A percentile compares a stretch with the other conserved stretches of the same genome.
Conservation (phyloP, 169 alveolate species). For the Plasmodium inui region DNA sequence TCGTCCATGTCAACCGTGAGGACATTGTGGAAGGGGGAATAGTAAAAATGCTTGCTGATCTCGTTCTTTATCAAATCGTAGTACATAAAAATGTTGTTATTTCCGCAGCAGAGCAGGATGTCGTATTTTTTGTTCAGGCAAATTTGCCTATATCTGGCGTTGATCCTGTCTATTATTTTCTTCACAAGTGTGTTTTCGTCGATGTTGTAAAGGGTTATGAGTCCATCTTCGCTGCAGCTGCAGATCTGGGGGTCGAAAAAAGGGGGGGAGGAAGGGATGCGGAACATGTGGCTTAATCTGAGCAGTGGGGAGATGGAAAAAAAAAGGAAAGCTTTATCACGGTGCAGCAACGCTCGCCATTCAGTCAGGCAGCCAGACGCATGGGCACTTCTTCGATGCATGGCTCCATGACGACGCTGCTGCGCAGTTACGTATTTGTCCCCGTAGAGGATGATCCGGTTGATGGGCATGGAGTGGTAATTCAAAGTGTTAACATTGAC, state of each 20-base stretch:
- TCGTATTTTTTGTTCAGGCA: slow-evolving; percentile 42
- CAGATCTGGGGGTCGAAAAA: slow-evolving; percentile 12
- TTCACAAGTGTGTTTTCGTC: slow-evolving; percentile 26
- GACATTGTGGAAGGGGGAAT: slow-evolving; percentile 62
- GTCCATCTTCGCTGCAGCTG: slow-evolving; percentile 64
- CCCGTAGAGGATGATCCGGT: slow-evolving; percentile 49
- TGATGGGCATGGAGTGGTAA: slow-evolving; percentile 30
- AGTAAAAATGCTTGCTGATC: slow-evolving; percentile 44
- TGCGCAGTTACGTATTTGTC: slow-evolving; percentile 27
- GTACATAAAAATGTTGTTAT: slow-evolving; percentile 66
- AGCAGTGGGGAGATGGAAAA: not conserved
- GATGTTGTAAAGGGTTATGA: slow-evolving; percentile 38
- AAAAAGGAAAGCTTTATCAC: not conserved
- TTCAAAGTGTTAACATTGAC: slow-evolving; percentile 30
- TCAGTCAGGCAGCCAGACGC: not conserved
- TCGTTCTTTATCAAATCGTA: slow-evolving; percentile 61
- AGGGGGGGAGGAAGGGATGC: not conserved
- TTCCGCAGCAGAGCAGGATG: slow-evolving; percentile 59
- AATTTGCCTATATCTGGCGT: slow-evolving; percentile 57
- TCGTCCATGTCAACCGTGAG: slow-evolving; percentile 60
- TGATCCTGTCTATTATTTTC: slow-evolving; percentile 33
- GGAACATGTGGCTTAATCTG: not conserved
- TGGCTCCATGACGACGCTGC: not conserved
- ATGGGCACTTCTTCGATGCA: too few relatives aligned
- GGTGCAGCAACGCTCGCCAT: not conserved